Conservation (phyloP, 2,329 filamentous ascomycete species). For the Claviceps sp. region DNA sequence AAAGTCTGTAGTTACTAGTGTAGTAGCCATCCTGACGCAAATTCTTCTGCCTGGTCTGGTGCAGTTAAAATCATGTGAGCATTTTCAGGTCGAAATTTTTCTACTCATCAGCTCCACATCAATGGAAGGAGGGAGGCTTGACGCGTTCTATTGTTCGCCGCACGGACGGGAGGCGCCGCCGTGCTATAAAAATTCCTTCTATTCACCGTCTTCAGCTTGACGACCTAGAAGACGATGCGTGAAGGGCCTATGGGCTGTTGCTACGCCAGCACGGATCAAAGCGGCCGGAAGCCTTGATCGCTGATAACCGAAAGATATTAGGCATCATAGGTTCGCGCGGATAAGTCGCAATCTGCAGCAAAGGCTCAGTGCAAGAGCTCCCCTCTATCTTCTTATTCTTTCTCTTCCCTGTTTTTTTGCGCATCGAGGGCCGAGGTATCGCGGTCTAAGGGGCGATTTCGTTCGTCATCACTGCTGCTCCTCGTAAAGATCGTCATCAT, state of each 20-base stretch:
- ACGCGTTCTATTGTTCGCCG: neutral
- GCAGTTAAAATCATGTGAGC: too few species aligned
- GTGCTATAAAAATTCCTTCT: neutral
- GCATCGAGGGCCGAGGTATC: too few species aligned
- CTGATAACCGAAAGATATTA: neutral
- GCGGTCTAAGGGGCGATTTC: too few species aligned
- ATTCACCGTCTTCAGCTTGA: neutral
- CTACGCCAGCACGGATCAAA: neutral
- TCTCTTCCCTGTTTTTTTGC: neutral
- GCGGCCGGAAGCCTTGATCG: neutral
- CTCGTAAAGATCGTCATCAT: slow-evolving; percentile 26
- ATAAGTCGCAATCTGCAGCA: neutral
- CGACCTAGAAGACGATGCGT: neutral
- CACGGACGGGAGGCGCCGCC: too few species aligned
- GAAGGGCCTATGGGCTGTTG: neutral
- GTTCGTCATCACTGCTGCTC: slow-evolving; percentile 2
- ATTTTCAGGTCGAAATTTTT: too few species aligned
- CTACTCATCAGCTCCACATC: neutral
- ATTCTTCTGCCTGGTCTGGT: too few species aligned
- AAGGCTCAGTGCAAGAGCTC: neutral
- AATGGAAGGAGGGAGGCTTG: neutral
- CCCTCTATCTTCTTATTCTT: neutral
- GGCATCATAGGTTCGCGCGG: neutral
- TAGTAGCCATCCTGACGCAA: too few species aligned
- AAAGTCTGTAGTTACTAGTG: too few species aligned